A percentile compares a stretch with the other conserved stretches of the same genome.
Evolutionary conservation across 495 filamentous ascomycete species (phyloP).

Genomic region (Aspergillus saccharolyticus): DNA sequence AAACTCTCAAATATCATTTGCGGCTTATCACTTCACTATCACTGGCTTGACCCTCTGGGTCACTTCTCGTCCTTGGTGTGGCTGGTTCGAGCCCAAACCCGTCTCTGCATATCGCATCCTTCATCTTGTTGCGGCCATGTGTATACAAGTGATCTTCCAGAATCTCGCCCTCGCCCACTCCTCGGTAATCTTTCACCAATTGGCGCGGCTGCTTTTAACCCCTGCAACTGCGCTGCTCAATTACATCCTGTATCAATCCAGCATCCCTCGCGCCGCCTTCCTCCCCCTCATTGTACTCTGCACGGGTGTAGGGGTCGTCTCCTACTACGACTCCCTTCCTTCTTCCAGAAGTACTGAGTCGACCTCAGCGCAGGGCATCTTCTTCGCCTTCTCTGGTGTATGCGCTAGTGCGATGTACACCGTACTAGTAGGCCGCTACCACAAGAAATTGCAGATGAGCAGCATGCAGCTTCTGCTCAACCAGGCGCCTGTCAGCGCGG

Average conservation of each 20-base stretch:
- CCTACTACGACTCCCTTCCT: conserved; percentile 64
- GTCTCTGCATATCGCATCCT: conserved; percentile 54
- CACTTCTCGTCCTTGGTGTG: conserved; percentile 57
- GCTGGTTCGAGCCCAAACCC: conserved; percentile 55
- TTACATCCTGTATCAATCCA: conserved; percentile 56
- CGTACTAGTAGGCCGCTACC: conserved; percentile 62
- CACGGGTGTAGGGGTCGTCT: conserved; percentile 61
- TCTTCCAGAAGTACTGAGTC: conserved; percentile 33
- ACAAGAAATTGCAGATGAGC: conserved; percentile 59
- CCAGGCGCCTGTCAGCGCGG: conserved; percentile 60
- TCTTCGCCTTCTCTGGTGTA: conserved; percentile 60
- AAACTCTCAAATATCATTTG: conserved; percentile 63
- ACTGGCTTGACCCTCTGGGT: conserved; percentile 61
- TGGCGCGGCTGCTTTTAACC: conserved; percentile 66
- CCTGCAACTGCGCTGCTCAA: conserved; percentile 65
- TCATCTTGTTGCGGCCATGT: conserved; percentile 62
- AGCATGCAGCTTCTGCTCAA: conserved; percentile 71
- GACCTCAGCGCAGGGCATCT: conserved; percentile 52
- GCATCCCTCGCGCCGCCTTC: conserved; percentile 45
- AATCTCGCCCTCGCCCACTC: conserved; percentile 69
- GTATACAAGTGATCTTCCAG: conserved; percentile 67
- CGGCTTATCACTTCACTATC: conserved; percentile 68
- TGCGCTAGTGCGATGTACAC: conserved; percentile 65
- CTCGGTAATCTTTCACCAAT: conserved; percentile 70
- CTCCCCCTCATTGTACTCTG: conserved; percentile 58